Evolutionary conservation across 768 basidiomycete species (phyloP).

Genomic region (Hebeloma cylindrosporum): DNA sequence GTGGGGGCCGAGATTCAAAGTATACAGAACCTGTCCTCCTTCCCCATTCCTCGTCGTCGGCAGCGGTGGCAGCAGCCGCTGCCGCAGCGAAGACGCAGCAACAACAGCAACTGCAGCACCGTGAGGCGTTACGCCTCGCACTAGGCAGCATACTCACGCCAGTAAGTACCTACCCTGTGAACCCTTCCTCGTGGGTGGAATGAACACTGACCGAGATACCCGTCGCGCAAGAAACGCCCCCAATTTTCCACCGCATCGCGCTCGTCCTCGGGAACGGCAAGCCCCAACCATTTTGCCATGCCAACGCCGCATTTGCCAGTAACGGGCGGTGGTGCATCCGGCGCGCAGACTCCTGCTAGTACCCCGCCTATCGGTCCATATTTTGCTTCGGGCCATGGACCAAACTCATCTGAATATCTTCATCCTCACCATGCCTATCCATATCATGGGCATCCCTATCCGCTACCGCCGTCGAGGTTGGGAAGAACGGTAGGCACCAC

Average conservation of each 20-base stretch:
- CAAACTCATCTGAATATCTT: constrained; percentile 29
- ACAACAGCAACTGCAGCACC: constrained; percentile 38
- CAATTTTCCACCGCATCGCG: constrained; percentile 39
- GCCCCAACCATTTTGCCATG: constrained; percentile 46
- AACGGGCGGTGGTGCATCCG: constrained; percentile 23
- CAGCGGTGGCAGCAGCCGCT: constrained; percentile 27
- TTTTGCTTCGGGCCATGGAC: constrained; percentile 20
- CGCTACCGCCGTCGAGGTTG: constrained; percentile 37
- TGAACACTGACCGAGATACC: constrained; percentile 7
- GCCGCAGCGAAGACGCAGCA: constrained; percentile 18
- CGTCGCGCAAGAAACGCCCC: constrained; percentile 47
- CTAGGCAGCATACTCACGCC: constrained; percentile 62
- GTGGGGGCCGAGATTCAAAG: constrained; percentile 6
- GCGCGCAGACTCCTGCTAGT: constrained; percentile 29
- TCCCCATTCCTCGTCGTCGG: constrained; percentile 25
- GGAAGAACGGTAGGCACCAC: constrained; percentile 33
- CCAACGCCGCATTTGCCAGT: constrained; percentile 27
- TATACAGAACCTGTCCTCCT: not conserved
- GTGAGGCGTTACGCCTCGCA: constrained; percentile 53
- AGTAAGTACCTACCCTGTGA: constrained; percentile 37
- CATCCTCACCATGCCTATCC: constrained; percentile 26
- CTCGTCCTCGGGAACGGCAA: constrained; percentile 52
- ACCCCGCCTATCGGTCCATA: constrained; percentile 26
- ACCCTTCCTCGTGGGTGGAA: constrained; percentile 12
- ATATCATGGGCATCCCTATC: constrained; percentile 23